Evolutionary conservation across 192 early-diverging fungal species (phyloP).

Genomic region (Backusella luteola): DNA sequence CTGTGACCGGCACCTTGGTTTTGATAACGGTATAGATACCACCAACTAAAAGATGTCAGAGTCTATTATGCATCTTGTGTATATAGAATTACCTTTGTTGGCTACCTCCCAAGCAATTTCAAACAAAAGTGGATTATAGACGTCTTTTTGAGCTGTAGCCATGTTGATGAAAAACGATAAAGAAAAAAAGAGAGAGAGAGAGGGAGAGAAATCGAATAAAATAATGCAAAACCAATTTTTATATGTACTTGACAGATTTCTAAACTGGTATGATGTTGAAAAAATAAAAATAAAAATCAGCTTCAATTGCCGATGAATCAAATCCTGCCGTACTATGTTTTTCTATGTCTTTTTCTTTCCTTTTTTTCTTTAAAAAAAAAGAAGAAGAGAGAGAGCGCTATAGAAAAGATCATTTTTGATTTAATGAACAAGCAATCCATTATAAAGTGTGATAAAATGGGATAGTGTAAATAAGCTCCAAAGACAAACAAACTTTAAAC

Average conservation of each 20-base stretch:
- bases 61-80: background rate
- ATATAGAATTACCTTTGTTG: constrained; percentile 75
- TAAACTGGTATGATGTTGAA: background rate
- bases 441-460: too few relatives aligned
- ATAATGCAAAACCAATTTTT: background rate
- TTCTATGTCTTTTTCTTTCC: background rate
- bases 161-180: background rate
- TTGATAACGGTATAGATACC: constrained; percentile 98
- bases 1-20: constrained; percentile 95
- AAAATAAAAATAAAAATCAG: background rate
- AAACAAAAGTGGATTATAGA: constrained; percentile 62
- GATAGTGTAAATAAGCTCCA: background rate
- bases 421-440: too few relatives aligned
- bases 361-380: background rate
- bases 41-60: constrained; percentile 65
- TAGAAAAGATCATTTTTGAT: background rate
- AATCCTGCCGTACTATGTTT: background rate
- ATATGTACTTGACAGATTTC: background rate
- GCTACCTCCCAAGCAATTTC: constrained; percentile 98
- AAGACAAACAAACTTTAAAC: background rate
- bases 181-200: background rate
- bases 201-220: background rate
- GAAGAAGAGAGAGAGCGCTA: too few relatives aligned
- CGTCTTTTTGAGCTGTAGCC: constrained; percentile 13
- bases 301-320: background rate